Percentiles rank a stretch among this genome's conserved stretches.
These are phyloP conservation scores for Acanthamoeba castellanii DNA, from an alignment of 208 protist species.

Conservation along the genomic window DNA sequence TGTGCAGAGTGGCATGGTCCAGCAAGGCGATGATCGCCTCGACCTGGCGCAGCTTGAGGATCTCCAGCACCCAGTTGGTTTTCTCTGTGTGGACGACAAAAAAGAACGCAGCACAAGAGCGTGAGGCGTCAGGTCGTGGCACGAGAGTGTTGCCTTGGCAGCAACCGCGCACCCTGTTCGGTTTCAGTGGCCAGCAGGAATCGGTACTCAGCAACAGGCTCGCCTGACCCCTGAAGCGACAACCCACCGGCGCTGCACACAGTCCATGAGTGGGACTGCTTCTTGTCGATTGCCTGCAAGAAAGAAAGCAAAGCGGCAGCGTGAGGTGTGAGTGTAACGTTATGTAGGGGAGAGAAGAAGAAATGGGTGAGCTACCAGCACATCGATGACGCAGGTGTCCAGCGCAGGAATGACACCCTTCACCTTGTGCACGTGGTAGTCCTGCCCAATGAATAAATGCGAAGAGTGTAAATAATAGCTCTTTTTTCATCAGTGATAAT, in stretches of 20 bases:
- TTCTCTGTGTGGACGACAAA: background rate
- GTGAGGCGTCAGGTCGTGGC: background rate
- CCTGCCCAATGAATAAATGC: background rate
- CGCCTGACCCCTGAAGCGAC: background rate
- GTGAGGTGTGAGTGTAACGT: background rate
- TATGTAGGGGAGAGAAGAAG: background rate
- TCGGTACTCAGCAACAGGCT: constrained; percentile 42
- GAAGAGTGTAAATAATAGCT: background rate
- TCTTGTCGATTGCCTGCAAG: constrained; percentile 21
- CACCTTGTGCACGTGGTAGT: constrained; percentile 40
- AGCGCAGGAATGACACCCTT: constrained; percentile 57
- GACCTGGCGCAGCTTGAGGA: constrained; percentile 46
- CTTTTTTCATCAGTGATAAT: background rate
- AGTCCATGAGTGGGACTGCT: constrained; percentile 28
- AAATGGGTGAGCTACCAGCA: background rate
- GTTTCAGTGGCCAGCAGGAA: constrained; percentile 60
- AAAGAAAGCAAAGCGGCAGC: background rate
- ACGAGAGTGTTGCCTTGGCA: background rate
- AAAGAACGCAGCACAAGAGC: background rate
- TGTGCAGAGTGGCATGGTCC: constrained; percentile 26
- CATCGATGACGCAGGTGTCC: constrained; percentile 55
- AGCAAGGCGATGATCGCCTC: constrained; percentile 9
- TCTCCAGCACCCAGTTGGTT: constrained; percentile 70
- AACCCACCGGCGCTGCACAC: background rate
- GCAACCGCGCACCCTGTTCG: background rate